Evolutionary conservation across 2,329 filamentous ascomycete genomes (phyloP).

Genomic region (Aspergillus versicolor): DNA sequence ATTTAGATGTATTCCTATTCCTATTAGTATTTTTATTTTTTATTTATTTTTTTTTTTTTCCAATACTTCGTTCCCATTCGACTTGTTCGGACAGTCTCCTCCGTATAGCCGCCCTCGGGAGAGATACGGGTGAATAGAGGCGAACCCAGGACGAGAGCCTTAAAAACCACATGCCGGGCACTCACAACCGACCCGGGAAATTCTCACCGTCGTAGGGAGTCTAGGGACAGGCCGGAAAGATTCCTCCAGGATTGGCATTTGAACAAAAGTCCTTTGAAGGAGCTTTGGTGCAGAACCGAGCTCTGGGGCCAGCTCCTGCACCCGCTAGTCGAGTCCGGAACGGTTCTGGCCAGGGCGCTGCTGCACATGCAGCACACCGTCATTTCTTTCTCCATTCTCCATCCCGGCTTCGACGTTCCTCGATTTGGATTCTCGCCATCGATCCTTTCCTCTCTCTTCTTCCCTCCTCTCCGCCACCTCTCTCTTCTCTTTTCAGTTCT

Average conservation of each 20-base stretch:
- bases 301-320: not conserved
- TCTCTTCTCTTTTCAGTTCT: conserved; percentile 1
- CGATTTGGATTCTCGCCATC: conserved; percentile 21
- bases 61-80: too few relatives aligned
- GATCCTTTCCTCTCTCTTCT: conserved; percentile 19
- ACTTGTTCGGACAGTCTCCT: not conserved
- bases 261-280: not conserved
- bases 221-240: not conserved
- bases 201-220: not conserved
- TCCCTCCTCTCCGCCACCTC: conserved; percentile 2
- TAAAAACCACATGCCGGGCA: not conserved
- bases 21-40: too few relatives aligned
- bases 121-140: not conserved
- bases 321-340: conserved; percentile 4
- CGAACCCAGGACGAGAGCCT: not conserved
- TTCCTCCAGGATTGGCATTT: not conserved
- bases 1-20: too few relatives aligned
- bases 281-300: conserved; percentile 1
- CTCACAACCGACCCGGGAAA: not conserved
- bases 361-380: not conserved
- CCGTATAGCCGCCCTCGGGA: not conserved
- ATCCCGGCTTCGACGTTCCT: not conserved
- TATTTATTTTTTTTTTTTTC: too few relatives aligned
- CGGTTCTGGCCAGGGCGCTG: not conserved
- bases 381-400: conserved; percentile 6